Conservation (phyloP, 2,329 filamentous ascomycete species). For the Verticillium nonalfalfae region DNA sequence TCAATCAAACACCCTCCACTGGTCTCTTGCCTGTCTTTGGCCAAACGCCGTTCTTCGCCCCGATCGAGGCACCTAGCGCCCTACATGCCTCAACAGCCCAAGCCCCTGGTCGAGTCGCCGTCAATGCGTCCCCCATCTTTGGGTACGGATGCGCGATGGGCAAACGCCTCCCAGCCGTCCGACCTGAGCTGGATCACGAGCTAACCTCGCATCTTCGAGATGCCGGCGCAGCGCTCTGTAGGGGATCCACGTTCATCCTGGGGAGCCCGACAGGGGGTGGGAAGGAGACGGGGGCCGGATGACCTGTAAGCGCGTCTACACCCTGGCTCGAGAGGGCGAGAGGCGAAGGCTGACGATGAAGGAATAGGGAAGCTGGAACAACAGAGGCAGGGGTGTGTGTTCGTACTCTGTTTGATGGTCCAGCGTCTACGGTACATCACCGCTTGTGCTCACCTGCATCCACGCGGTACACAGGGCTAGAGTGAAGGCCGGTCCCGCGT, state of each 20-base stretch:
- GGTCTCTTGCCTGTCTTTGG: not conserved
- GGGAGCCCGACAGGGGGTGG: not conserved
- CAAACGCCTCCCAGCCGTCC: not conserved
- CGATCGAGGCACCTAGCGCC: not conserved
- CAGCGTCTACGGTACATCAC: not conserved
- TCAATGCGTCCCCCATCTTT: not conserved
- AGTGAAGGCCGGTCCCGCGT: too few relatives aligned
- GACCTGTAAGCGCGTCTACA: not conserved
- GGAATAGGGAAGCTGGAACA: not conserved
- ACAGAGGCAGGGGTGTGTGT: not conserved
- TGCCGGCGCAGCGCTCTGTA: not conserved
- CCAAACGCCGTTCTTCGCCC: not conserved
- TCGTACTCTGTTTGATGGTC: not conserved
- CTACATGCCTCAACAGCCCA: not conserved
- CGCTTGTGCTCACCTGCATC: not conserved
- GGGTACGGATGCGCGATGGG: not conserved
- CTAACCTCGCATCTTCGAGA: not conserved
- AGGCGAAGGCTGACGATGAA: not conserved
- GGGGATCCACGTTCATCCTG: not conserved
- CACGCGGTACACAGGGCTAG: not conserved
- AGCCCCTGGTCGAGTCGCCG: conserved; percentile 1
- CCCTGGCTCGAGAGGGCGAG: not conserved
- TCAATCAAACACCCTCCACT: conserved; percentile 1
- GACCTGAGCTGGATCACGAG: not conserved
- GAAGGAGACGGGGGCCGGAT: not conserved